Base-by-base conservation (phyloP, 2,329 filamentous ascomycete genomes). In the Ophiostoma ulmi region DNA sequence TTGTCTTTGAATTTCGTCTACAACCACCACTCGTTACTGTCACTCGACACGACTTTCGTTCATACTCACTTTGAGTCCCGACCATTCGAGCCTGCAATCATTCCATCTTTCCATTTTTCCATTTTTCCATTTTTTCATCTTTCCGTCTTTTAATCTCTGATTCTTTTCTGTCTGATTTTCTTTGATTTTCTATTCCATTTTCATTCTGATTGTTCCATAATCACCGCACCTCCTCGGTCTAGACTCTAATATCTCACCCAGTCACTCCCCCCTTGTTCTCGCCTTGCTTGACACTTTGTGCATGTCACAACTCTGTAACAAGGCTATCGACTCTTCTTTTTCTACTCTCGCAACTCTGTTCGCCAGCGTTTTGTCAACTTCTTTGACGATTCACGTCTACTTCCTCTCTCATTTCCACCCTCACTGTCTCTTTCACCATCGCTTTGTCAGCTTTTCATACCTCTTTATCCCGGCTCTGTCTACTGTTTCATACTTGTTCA, bases 161-260 rank as follows among this genome's bases (percentile, higher is more conserved):
- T 48, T 48, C 14, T 48, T 65, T 44, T 48, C 31, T 70, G 31
- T 75, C 65, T 55, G 77, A 77, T 75, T 72, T 67, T 67, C 22
- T 38, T 72, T 48, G 17, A 26, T 67, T 22, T 48, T 11, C 63
- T 20, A 69, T 58, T 78, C 76, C 22, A 14, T 36, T 14, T 31
- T 5, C 1, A 14, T 4, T 48, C 44, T 48, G 31, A 31, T 20
- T 48, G 11, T 48, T 48, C 44, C 44, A n/a, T n/a, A 48, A 31
- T 31, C 2, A 3, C 14, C 44, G n/a, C 44, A 17, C 14, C 14
- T 48, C 44, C 3, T 5, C 10, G 39, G 22, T 13, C 52, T 26
- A 58, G 52, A 58, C 8, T 58, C 39, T 58, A 13, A 58, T 58
- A 48, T 48, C n/a, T 17, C 8, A 26, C 52, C n/a, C 52, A 1